Evolutionary conservation across 75 land plant species (phyloP).

Genomic region (Ceratopteris richardii): DNA sequence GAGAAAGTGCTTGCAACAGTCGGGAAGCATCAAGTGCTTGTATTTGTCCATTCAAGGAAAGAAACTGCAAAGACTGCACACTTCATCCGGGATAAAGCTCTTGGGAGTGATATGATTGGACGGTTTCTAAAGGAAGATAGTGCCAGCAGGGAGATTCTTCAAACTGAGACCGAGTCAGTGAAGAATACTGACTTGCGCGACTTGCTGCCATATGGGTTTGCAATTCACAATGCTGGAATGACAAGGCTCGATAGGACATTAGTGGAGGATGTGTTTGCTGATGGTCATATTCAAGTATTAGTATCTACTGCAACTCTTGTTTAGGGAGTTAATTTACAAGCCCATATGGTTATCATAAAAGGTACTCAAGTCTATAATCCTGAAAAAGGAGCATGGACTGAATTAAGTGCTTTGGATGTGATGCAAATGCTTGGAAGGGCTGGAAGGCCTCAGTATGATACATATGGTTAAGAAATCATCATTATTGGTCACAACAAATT

Average conservation of each 20-base stretch:
- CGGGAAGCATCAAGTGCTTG: slow-evolving; percentile 94
- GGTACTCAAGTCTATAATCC: too few species aligned
- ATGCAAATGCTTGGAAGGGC: too few species aligned
- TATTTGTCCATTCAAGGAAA: slow-evolving; percentile 94
- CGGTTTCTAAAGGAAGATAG: too few species aligned
- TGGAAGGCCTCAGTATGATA: slow-evolving; percentile 90
- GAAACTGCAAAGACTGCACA: slow-evolving; percentile 93
- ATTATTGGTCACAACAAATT: slow-evolving; percentile 80
- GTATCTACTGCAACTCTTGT: slow-evolving; percentile 97
- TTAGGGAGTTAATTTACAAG: slow-evolving; percentile 97
- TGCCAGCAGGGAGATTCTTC: too few species aligned
- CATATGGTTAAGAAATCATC: slow-evolving; percentile 88
- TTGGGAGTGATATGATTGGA: too few species aligned
- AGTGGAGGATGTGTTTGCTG: slow-evolving; percentile 87
- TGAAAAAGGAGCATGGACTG: too few species aligned
- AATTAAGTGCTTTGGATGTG: too few species aligned
- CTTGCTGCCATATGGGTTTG: too few species aligned
- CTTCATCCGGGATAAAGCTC: slow-evolving; percentile 65
- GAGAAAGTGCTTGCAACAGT: slow-evolving; percentile 85
- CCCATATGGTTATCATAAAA: slow-evolving; percentile 85
- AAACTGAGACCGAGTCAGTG: slow-evolving; percentile 66
- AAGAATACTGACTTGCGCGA: slow-evolving; percentile 73
- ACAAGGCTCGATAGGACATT: too few species aligned
- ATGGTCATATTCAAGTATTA: too few species aligned
- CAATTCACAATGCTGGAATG: too few species aligned